Conservation (phyloP, 106 monocot genomes). For the Iris macrosiphon region DNA sequence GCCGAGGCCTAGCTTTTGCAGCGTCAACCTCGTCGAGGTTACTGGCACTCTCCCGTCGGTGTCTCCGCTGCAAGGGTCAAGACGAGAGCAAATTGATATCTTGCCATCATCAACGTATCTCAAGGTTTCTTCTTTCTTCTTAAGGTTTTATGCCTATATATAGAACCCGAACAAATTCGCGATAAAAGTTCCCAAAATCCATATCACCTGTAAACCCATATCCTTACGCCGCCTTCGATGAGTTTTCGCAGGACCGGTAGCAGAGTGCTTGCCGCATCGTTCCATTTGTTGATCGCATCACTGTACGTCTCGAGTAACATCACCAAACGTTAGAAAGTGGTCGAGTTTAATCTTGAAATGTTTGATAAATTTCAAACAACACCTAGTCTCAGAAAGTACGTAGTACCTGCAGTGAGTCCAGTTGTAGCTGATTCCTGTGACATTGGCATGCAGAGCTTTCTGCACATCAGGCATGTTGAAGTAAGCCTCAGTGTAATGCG, state of each 20-base stretch:
- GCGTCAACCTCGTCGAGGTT: slow-evolving; percentile 19
- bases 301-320: too few relatives aligned
- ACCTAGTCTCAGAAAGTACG: slow-evolving; percentile 26
- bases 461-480: slow-evolving; percentile 26
- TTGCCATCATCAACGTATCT: too few relatives aligned
- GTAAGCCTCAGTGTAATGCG: slow-evolving; percentile 8
- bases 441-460: slow-evolving; percentile 31
- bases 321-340: slow-evolving; percentile 33
- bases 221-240: slow-evolving; percentile 8
- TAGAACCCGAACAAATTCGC: too few relatives aligned
- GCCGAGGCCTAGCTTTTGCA: slow-evolving; percentile 20
- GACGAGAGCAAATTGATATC: neutral
- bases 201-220: slow-evolving; percentile 26
- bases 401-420: slow-evolving; percentile 41
- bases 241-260: slow-evolving; percentile 15
- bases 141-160: too few relatives aligned
- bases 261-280: slow-evolving; percentile 7
- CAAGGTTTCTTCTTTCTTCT: too few relatives aligned
- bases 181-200: too few relatives aligned
- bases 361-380: slow-evolving; percentile 7
- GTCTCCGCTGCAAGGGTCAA: slow-evolving; percentile 14
- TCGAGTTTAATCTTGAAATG: slow-evolving; percentile 36
- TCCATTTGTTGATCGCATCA: slow-evolving; percentile 16
- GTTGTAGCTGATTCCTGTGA: slow-evolving; percentile 14
- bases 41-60: slow-evolving; percentile 34